Evolutionary conservation across 2,329 filamentous ascomycete species (phyloP), one percentile per base, ranked within the genome.

Genomic region (Fusarium solani-melongenae): DNA sequence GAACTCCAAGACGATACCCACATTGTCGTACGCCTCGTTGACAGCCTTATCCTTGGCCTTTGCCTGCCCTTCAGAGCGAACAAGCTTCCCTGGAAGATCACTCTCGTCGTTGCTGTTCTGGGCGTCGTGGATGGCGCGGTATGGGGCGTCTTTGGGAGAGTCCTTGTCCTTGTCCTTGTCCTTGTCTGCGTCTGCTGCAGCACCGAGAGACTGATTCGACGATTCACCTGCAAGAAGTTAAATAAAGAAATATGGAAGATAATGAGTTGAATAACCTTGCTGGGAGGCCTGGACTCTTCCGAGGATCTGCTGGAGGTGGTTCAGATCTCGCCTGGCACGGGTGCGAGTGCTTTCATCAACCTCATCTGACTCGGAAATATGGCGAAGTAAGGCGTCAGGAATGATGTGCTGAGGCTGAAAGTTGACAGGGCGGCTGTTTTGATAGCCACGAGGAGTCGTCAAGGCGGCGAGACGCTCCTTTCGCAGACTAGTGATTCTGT

Each of bases 1-100:
- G 74, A 89, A 88, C 24, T 84, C 78, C 46, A 88, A 80, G 1
- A 88, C 87, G 11, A 79, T 78, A 29, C 87, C 86, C 0, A 87
- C 82, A 57, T 88, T 88, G 72, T 88, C 85, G 67, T 82, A 88
- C 1, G 84, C 86, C 59, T 87, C 82, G 69, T 88, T 88, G 70
- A 82, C 86, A 20, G 82, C 79, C 62, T 83, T 79, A 68, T 88
- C 86, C 49, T 80, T 77, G 55, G 78, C 70, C 3, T 82, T 75
- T 2, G 79, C 76, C 56, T 87, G 81, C 3, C 85, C 85, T 64
- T 88, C 86, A 6, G 81, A 76, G 7, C 86, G 83, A 14, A 84
- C 64, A 9, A 86, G 75, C 20, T 80, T 79, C 31, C 86, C 85
- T 4, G 86, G 86, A 5, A 88, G 82, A 0, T 79, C 41, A 8